Conservation (phyloP, 2,329 filamentous ascomycete genomes). For the Thelonectria discophora region DNA sequence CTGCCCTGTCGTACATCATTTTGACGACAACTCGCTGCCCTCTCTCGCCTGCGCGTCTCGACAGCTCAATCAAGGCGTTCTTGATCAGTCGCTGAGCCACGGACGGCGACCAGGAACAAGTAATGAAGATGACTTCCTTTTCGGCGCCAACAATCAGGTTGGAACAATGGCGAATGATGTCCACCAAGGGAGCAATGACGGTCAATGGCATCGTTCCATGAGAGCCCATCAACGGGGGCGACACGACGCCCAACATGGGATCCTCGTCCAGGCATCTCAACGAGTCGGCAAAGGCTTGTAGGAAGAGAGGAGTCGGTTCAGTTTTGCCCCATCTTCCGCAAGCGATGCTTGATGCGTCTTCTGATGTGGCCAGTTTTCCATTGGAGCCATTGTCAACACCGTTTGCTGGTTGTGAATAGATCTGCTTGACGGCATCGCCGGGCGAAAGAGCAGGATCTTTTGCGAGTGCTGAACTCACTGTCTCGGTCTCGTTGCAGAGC, state of each 20-base stretch:
- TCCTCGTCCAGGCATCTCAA: constrained; percentile 64
- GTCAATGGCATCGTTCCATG: constrained; percentile 73
- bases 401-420: constrained; percentile 55
- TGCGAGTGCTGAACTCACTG: constrained; percentile 67
- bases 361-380: constrained; percentile 35
- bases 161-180: constrained; percentile 77
- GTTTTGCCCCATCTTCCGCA: constrained; percentile 74
- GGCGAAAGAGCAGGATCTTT: constrained; percentile 62
- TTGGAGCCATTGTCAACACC: constrained; percentile 13
- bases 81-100: constrained; percentile 73
- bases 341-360: constrained; percentile 56
- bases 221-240: constrained; percentile 61
- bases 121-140: constrained; percentile 76
- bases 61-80: constrained; percentile 74
- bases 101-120: constrained; percentile 79
- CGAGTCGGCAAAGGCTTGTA: constrained; percentile 73
- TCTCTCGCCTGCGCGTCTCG: constrained; percentile 67
- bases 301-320: constrained; percentile 72
- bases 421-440: constrained; percentile 61
- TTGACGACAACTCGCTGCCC: constrained; percentile 71
- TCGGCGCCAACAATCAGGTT: constrained; percentile 79
- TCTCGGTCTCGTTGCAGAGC: constrained; percentile 61
- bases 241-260: constrained; percentile 60
- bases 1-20: constrained; percentile 78
- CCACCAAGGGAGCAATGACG: constrained; percentile 64